phyloP scores from a whole-genome alignment of 2,329 filamentous ascomycete species.

The Colletotrichum liriopes region DNA sequence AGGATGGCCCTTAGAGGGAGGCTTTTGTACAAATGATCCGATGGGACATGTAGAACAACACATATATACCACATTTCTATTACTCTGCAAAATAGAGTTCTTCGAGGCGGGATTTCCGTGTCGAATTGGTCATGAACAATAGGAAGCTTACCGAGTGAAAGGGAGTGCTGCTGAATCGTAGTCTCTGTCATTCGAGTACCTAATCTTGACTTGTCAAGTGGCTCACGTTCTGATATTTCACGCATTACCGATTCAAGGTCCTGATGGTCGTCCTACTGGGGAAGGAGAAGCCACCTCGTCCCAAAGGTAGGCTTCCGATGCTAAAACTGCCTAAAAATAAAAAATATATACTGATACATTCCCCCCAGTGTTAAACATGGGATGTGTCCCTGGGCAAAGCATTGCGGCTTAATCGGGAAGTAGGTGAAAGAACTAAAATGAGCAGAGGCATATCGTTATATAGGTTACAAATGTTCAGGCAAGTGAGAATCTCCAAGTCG shows the following conservation, averaged over 20 bases:
- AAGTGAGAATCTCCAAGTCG: too few relatives aligned
- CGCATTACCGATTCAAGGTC: too few relatives aligned
- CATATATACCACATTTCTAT: slow-evolving; percentile 30
- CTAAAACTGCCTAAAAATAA: not conserved
- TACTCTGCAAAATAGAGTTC: not conserved
- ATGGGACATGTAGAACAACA: slow-evolving; percentile 29
- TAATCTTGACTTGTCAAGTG: not conserved
- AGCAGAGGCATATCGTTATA: not conserved
- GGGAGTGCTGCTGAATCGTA: not conserved
- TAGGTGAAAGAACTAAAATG: not conserved
- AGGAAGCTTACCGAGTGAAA: not conserved
- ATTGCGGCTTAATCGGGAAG: not conserved
- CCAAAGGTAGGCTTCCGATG: not conserved
- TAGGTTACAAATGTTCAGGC: not conserved
- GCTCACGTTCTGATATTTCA: not conserved
- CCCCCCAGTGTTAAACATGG: not conserved
- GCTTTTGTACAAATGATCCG: slow-evolving; percentile 21
- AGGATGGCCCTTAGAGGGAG: not conserved
- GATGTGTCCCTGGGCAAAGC: not conserved
- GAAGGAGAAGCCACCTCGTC: not conserved
- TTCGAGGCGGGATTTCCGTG: not conserved
- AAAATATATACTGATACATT: too few relatives aligned
- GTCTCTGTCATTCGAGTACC: not conserved
- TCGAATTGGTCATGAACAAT: not conserved
- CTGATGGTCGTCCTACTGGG: not conserved